Conservation (phyloP, 2,329 filamentous ascomycete species). For the Aspergillus cejpii region DNA sequence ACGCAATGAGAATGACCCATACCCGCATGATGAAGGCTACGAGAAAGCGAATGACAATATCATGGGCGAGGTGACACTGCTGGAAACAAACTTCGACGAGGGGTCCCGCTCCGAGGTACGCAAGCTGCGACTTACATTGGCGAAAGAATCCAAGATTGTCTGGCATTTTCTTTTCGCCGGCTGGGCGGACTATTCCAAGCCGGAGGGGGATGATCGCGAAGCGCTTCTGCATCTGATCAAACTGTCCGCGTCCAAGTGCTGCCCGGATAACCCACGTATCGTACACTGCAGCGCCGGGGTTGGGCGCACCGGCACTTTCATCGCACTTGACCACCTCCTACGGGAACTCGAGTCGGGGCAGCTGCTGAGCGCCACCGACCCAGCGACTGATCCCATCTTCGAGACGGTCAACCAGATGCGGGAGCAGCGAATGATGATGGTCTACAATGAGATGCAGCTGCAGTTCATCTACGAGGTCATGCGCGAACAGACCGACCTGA, state of each 20-base stretch:
- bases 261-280: constrained; percentile 63
- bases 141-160: constrained; percentile 55
- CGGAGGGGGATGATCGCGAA: constrained; percentile 49
- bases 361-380: constrained; percentile 46
- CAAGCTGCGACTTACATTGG: constrained; percentile 54
- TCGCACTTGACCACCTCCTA: constrained; percentile 86
- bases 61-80: constrained; percentile 60
- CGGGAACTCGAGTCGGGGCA: constrained; percentile 71
- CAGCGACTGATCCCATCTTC: constrained; percentile 62
- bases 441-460: constrained; percentile 80
- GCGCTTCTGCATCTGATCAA: constrained; percentile 49
- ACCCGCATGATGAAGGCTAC: constrained; percentile 53
- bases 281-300: constrained; percentile 88
- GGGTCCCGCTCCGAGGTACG: constrained; percentile 62
- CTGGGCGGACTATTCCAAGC: constrained; percentile 88
- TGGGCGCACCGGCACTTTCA: constrained; percentile 89
- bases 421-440: constrained; percentile 90
- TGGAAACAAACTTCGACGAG: constrained; percentile 49
- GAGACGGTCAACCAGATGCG: constrained; percentile 72
- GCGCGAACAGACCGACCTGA: constrained; percentile 48
- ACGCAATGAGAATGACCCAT: constrained; percentile 31
- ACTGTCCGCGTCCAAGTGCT: constrained; percentile 40
- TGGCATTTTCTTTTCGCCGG: constrained; percentile 80
- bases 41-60: constrained; percentile 59
- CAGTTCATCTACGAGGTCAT: constrained; percentile 84